Evolutionary conservation across 805 yeast genomes (phyloP).

Genomic region (Candida patagonica): DNA sequence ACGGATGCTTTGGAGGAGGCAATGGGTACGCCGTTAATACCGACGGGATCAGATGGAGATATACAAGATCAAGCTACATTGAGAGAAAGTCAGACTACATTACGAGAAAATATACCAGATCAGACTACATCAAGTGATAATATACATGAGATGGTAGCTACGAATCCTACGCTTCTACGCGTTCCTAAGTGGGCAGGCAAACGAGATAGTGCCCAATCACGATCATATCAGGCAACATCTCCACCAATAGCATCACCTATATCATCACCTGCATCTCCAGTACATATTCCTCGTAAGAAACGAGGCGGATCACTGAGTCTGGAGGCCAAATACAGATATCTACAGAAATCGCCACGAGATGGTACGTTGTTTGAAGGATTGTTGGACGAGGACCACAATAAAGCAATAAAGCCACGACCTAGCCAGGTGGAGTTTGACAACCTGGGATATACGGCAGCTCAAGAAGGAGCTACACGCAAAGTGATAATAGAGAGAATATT

Average conservation of each 20-base stretch:
- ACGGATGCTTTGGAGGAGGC: conserved; percentile 33
- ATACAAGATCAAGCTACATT: neutral
- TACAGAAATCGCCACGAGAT: conserved; percentile 1
- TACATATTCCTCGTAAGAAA: conserved; percentile 4
- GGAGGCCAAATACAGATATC: conserved; percentile 13
- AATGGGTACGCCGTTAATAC: conserved; percentile 32
- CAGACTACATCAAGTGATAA: neutral
- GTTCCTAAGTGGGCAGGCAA: neutral
- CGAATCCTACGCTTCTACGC: neutral
- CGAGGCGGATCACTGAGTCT: conserved; percentile 14
- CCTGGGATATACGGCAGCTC: conserved; percentile 19
- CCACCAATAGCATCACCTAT: neutral
- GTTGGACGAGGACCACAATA: conserved; percentile 2
- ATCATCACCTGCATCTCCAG: neutral
- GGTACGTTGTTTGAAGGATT: conserved; percentile 9
- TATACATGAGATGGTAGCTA: neutral
- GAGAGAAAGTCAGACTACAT: neutral
- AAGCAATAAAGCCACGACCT: neutral
- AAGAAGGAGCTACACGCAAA: conserved; percentile 28
- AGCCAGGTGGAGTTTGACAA: neutral
- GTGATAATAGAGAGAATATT: conserved; percentile 56
- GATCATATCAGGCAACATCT: neutral
- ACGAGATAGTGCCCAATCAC: neutral
- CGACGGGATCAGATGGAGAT: neutral
- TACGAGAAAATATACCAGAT: neutral